Base-by-base conservation (phyloP, 164 flowering plant species). In the Tetrastigma voinierianum region DNA sequence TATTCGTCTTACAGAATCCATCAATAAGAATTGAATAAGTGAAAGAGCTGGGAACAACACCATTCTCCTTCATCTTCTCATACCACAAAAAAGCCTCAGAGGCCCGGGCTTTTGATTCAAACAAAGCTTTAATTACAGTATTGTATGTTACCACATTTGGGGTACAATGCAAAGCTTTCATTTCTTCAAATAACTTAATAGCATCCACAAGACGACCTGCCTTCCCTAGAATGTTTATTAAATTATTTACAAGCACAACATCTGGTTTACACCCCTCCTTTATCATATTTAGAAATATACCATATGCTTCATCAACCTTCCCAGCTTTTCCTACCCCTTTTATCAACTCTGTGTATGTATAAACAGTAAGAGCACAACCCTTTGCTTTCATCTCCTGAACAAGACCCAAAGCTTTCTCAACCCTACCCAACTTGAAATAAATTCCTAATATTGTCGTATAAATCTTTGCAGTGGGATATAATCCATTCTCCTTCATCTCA, bases 1-100 rank as follows among this genome's bases (percentile, higher is more conserved):
- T 84, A 74, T 87, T 90, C 54, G 81, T 82, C 83, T 91, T 91
- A 80, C 97, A 91, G 67, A 87, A 87, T 20, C 98, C 98, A 77
- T 94, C 96, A 66, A 94, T 91, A 51, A 94, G 87, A 73, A 94
- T 94, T 17, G 98, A 90, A 66, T 91, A 91, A 40, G 98, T 88
- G 68, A 74, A 91, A 17, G 89, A 80, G 71, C 90, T 94, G 12
- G 93, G 95, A 64, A 20, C 53, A 51, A 94, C 64, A n/a, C 88
- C 89, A 51, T 77, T 78, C 48, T 72, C 85, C 62, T 89, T 90
- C 98, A 94, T 91, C 80, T 80, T 94, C 72, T 85, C 90, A 76
- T 87, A 84, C 96, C 86, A 90, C 40, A 68, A 79, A 53, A 74
- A 61, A 46, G 84, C 86, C 55, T 86, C 95, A 49, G 86, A 83